Percentiles rank a stretch among this genome's conserved stretches.
Conservation (phyloP, 2,329 filamentous ascomycete genomes). For the Plectosphaerella plurivora region DNA sequence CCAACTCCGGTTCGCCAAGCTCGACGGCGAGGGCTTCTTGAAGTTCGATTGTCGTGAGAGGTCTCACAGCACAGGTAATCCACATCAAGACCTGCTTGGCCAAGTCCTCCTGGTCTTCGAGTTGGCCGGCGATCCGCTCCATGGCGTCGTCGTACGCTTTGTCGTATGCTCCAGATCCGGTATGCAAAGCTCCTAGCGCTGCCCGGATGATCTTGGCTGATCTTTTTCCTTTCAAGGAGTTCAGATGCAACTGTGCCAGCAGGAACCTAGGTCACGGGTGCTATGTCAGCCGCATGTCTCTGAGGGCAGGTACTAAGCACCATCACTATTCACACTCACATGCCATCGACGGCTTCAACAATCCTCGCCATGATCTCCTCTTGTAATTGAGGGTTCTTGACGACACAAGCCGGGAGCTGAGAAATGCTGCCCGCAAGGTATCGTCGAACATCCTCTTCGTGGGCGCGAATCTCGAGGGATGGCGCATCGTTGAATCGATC, state of each 20-base stretch:
- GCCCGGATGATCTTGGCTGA: constrained; percentile 24
- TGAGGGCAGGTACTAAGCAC: too few relatives aligned
- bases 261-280: not conserved
- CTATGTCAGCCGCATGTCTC: not conserved
- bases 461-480: constrained; percentile 25
- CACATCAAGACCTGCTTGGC: constrained; percentile 33
- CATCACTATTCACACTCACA: not conserved
- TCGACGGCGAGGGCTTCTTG: constrained; percentile 36
- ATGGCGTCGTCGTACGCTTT: constrained; percentile 36
- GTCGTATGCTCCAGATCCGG: constrained; percentile 24
- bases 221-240: not conserved
- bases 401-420: constrained; percentile 12
- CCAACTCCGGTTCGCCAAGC: constrained; percentile 16
- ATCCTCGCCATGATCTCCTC: constrained; percentile 10
- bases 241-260: not conserved
- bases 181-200: constrained; percentile 24
- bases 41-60: constrained; percentile 28
- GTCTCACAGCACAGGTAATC: constrained; percentile 31
- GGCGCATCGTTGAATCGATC: not conserved
- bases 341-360: not conserved
- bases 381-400: constrained; percentile 2
- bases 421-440: constrained; percentile 21
- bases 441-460: constrained; percentile 21
- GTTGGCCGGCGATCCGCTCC: constrained; percentile 33
- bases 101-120: constrained; percentile 20